Conservation (phyloP, 345 rosid species). For the Laguncularia racemosa region DNA sequence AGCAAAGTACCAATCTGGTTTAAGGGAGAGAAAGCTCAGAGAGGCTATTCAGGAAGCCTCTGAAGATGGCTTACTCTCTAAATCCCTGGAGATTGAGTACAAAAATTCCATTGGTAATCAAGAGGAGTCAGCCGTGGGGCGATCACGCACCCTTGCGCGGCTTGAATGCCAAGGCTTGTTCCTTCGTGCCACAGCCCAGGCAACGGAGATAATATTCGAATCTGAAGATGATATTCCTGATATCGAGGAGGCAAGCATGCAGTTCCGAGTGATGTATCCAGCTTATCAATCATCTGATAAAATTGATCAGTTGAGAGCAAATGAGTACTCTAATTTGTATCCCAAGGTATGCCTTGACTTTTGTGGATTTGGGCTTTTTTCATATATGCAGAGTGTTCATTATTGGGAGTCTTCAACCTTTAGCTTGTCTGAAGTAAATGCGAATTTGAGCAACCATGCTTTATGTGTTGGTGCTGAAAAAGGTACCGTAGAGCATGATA, state of each 20-base stretch:
- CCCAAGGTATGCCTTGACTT: constrained; percentile 99
- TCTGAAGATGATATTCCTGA: constrained; percentile 64
- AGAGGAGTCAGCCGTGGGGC: constrained; percentile 39
- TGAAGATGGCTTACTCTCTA: constrained; percentile 78
- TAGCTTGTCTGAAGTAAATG: constrained; percentile 92
- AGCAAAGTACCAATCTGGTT: constrained; percentile 44
- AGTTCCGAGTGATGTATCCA: constrained; percentile 86
- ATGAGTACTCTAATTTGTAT: constrained; percentile 72
- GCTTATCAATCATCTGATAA: constrained; percentile 74
- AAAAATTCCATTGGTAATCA: constrained; percentile 49
- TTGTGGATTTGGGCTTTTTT: constrained; percentile 93
- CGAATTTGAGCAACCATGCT: constrained; percentile 93
- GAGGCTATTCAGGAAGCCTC: constrained; percentile 97
- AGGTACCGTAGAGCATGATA: constrained; percentile 82
- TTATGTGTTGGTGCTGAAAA: constrained; percentile 88
- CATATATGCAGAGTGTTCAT: constrained; percentile 82
- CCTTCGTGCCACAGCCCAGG: constrained; percentile 81
- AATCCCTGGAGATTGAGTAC: constrained; percentile 72
- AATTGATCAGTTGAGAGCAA: constrained; percentile 69
- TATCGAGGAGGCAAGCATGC: constrained; percentile 50
- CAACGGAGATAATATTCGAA: constrained; percentile 72
- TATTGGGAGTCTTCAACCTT: constrained; percentile 98
- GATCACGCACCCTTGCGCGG: constrained; percentile 94
- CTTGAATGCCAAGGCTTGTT: constrained; percentile 91
- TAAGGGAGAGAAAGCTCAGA: constrained; percentile 74